Base-by-base conservation (phyloP, 805 yeast genomes). In the Candida chilensis region DNA sequence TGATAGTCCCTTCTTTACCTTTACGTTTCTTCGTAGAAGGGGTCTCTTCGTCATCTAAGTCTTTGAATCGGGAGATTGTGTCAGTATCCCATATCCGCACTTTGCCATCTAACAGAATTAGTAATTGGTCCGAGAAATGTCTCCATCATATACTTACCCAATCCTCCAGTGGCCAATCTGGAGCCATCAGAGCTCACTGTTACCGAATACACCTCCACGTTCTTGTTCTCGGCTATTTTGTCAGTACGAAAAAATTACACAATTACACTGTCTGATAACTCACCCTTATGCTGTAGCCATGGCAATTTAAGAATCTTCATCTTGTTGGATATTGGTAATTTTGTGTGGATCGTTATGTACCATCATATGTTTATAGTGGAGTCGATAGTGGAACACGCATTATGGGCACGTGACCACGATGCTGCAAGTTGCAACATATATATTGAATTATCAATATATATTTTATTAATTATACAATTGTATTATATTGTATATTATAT, bases 111-210 rank as follows among this genome's bases (percentile, higher is more conserved):
- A 11, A 19, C 21, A 19, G 21, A 19, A 19, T 19, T 19, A 8
- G 21, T 19, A 8, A 8, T 19, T 19, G 21, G 11, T 19, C n/a
- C n/a, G n/a, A n/a, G n/a, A n/a, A n/a, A n/a, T n/a, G n/a, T n/a
- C n/a, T n/a, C n/a, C n/a, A n/a, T n/a, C n/a, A n/a, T 19, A 19
- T 19, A 22, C 25, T 7, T 22, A 22, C 25, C 69, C 24, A 82
- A 56, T 1, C 97, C 98, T 12, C 97, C 98, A 1, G 96, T 79
- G 1, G 96, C 98, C 16, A 90, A 51, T 33, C 95, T 60, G 28
- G 75, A 52, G 1, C 95, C 95, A 55, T 86, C 94, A 0, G 85
- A 74, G 37, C 84, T 79, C 3, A 84, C 78, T 32, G 77, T 75
- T 4, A 88, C 71, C 1, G 96, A 76, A 48, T 87, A 92, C 11